phyloP scores from a whole-genome alignment of 2,329 filamentous ascomycete species.

The Aspergillus texensis region DNA sequence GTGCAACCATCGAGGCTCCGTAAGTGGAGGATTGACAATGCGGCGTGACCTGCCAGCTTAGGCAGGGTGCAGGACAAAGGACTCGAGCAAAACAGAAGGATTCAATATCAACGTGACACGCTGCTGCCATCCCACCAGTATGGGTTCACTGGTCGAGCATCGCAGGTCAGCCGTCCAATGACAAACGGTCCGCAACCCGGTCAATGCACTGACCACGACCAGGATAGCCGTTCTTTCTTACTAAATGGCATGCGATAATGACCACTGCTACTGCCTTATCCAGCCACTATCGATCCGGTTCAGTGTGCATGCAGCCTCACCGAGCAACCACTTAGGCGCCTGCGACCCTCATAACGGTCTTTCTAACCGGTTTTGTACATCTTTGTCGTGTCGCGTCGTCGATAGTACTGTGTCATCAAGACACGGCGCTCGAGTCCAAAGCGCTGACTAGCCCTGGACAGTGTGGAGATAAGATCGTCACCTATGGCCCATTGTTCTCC shows the following conservation, averaged over 20 bases:
- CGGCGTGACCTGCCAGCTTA: slow-evolving; percentile 6
- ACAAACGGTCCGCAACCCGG: not conserved
- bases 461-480: not conserved
- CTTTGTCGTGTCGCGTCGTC: not conserved
- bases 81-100: not conserved
- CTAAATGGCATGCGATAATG: not conserved
- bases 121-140: not conserved
- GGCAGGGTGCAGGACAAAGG: not conserved
- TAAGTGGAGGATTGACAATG: slow-evolving; percentile 5
- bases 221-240: not conserved
- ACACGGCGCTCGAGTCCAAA: not conserved
- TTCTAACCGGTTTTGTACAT: not conserved
- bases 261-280: not conserved
- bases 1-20: slow-evolving; percentile 2
- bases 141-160: not conserved
- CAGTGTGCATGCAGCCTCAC: slow-evolving; percentile 1
- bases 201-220: not conserved
- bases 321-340: not conserved
- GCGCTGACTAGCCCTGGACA: not conserved
- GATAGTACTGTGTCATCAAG: not conserved
- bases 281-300: slow-evolving; percentile 3
- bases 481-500: not conserved
- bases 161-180: not conserved
- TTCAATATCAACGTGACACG: not conserved
- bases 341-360: not conserved